Base-by-base conservation (phyloP, 2,329 filamentous ascomycete genomes). In the Exophiala phaeomuriformis region DNA sequence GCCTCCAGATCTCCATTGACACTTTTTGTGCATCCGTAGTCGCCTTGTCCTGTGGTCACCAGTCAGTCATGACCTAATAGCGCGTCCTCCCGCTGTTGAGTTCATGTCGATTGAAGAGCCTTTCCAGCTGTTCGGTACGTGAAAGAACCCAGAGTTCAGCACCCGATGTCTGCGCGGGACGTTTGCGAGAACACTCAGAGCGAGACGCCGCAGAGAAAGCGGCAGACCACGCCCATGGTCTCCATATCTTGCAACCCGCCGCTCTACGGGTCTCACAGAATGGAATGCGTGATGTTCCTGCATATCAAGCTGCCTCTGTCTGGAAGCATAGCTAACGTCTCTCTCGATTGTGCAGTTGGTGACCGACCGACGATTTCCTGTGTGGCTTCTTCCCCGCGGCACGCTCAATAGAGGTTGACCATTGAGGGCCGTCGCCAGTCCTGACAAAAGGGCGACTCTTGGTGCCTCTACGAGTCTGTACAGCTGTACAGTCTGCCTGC, bases 1-100 rank as follows among this genome's bases (percentile, higher is more conserved):
- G 54, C 52, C 57, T 59, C 57, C 57, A 59, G 57, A 59, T 59
- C 57, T 57, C 52, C 54, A 57, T 57, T 59, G 57, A 59, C 41
- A 19, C 19, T 19, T 47, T 59, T 59, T 41, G 44, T 59, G 57
- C 54, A 48, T 53, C 51, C 46, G 35, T 46, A 49, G 47, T 52
- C 51, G 47, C 51, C 42, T 51, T 49, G 46, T 57, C 46, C 37
- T 37, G 32, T 33, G 29, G 33, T 49, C 51, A 36, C 43, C 41
- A 39, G 51, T 44, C 37, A 56, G 19, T 53, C 49, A 53, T 51
- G 42, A 27, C 28, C 49, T 59, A 55, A 57, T 40, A 53, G 57
- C 51, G 57, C 57, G 54, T 57, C 49, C 51, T 53, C 46, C 40
- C 45, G 46, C 48, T 55, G 49, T 32, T 42, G 32, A 49, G 49